Percentiles rank a stretch among this genome's conserved stretches.
phyloP scores from a whole-genome alignment of 2,329 filamentous ascomycete genomes.

The Stagonosporopsis chrysanthemi region DNA sequence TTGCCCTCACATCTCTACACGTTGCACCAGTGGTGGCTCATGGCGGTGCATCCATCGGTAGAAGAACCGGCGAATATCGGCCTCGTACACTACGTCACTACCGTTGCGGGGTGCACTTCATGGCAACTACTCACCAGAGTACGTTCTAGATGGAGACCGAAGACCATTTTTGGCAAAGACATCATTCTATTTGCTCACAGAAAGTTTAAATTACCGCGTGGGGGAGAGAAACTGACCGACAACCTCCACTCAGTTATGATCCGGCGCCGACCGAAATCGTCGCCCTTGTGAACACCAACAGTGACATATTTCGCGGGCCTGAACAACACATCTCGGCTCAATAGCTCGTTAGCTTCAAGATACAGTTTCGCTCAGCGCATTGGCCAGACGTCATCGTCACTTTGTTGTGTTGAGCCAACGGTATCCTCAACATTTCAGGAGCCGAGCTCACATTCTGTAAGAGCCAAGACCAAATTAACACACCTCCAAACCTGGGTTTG shows the following conservation, averaged over 20 bases:
- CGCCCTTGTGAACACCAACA: constrained; percentile 7
- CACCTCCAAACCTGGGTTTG: constrained; percentile 18
- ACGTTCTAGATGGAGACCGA: constrained; percentile 11
- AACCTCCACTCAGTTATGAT: background rate
- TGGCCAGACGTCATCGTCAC: background rate
- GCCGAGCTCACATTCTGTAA: background rate
- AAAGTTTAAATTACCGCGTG: background rate
- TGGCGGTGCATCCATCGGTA: constrained; percentile 22
- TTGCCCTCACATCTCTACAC: background rate
- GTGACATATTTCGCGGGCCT: constrained; percentile 4
- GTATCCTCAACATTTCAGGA: constrained; percentile 1
- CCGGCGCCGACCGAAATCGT: constrained; percentile 1
- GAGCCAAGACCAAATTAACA: background rate
- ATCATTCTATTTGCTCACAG: background rate
- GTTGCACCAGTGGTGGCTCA: constrained; percentile 15
- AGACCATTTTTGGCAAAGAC: constrained; percentile 1
- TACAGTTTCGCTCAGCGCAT: background rate
- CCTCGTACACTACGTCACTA: constrained; percentile 30
- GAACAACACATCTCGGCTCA: constrained; percentile 2
- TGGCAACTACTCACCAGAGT: constrained; percentile 8
- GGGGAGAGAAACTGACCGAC: background rate
- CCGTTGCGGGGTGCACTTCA: constrained; percentile 28
- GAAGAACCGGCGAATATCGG: constrained; percentile 34
- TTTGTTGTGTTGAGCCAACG: constrained; percentile 9
- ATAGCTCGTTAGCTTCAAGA: constrained; percentile 1